Base-by-base conservation (phyloP, 1,284 basidiomycete genomes). In the Melanopsichium pennsylvanicum region DNA sequence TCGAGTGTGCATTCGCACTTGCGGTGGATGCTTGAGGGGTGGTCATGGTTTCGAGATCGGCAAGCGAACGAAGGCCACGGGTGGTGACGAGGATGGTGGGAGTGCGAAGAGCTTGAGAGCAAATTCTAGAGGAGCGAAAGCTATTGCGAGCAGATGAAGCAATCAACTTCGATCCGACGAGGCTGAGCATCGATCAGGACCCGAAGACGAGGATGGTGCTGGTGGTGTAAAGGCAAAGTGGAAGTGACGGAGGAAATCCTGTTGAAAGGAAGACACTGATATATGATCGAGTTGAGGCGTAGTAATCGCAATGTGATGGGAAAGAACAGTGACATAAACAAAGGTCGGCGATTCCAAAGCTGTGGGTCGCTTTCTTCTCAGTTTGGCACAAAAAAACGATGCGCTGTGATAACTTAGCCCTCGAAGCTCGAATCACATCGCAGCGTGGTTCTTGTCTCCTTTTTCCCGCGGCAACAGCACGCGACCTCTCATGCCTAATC, bases 21-120 rank as follows among this genome's bases (percentile, higher is more conserved):
- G 49, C 41, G 2, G 55, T 46, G 2, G 41, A n/a, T 11, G 87
- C 26, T 12, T 33, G 41, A 27, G 47, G 41, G 31, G 63, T 45
- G 11, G 70, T 26, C 66, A 72, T 70, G 18, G 4, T 64, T 27
- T 72, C 70, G 43, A 72, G 66, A 26, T 72, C 52, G n/a, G 66
- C 70, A 23, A 72, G 57, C 33, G 70, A 72, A 18, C 70, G 70
- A n/a, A 72, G 66, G 13, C 50, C 51, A 15, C 66, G 66, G 23
- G 55, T 40, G 11, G n/a, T 15, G 25, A 44, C 33, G 13, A 21
- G 13, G 16, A 34, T 12, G 19, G 27, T 16, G 34, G 16, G 35
- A 36, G 32, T 13, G 26, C 39, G 40, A 27, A 52, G 42, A 51
- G 51, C 40, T 27, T 27, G 32, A 16, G 18, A 43, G 34, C 33